A percentile compares a stretch with the other conserved stretches of the same genome.
Conservation (phyloP, 805 yeast species). For the Yarrowia alimentaria region DNA sequence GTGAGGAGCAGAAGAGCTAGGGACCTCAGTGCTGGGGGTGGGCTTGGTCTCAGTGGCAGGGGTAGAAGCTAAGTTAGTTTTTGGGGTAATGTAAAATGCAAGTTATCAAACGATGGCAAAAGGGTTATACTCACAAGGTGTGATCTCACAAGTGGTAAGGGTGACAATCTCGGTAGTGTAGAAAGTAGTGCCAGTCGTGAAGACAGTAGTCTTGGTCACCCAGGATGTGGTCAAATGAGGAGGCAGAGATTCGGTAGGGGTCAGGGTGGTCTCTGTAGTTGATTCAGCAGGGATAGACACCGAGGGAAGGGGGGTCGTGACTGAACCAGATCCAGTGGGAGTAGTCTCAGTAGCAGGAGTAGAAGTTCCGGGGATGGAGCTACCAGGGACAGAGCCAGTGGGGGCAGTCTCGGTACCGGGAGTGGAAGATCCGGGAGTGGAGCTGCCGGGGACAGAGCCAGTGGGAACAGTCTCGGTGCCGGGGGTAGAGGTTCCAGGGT, state of each 20-base stretch:
- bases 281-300: not conserved
- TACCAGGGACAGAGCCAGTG: no score
- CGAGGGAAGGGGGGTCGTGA: no score
- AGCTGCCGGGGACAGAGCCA: no score
- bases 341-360: no score
- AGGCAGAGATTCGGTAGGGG: not conserved
- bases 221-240: slow-evolving; percentile 6
- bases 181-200: not conserved
- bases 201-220: slow-evolving; percentile 2
- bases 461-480: no score
- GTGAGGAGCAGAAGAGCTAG: not conserved
- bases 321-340: slow-evolving; percentile 1
- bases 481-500: no score
- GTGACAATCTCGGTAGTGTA: slow-evolving; percentile 8
- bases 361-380: not conserved
- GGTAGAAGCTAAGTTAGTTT: slow-evolving; percentile 4
- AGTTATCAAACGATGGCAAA: no score
- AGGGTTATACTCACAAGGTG: slow-evolving; percentile 1
- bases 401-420: no score
- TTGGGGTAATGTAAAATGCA: not conserved
- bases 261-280: not conserved
- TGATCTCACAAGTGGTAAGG: slow-evolving; percentile 6
- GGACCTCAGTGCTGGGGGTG: not conserved
- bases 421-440: no score
- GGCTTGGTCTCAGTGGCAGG: not conserved